Base-by-base conservation (phyloP, 2,329 filamentous ascomycete species). In the Trichoderma citrinoviride region DNA sequence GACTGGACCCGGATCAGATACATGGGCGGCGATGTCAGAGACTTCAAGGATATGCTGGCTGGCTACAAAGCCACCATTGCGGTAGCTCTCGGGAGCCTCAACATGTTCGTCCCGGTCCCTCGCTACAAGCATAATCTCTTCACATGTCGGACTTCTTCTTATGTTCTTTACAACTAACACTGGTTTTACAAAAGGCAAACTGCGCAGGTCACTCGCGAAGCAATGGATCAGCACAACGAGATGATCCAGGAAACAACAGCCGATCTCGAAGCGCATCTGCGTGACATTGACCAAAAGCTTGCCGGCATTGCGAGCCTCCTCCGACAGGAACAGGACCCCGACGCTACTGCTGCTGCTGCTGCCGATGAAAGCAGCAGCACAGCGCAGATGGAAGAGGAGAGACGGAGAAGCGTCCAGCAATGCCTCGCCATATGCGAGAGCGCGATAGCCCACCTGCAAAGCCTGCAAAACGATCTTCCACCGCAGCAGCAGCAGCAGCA, bases 1-100 rank as follows among this genome's bases (percentile, higher is more conserved):
- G 80, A 81, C 66, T 82, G 77, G 80, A 76, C 76, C 5, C 79
- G 73, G 67, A 67, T 82, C 46, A 76, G 68, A 66, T 82, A 80
- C 58, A 79, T 80, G 75, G 77, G 76, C 33, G 74, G 78, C 49
- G 73, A 81, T 67, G 77, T 82, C 44, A 73, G 75, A 64, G 74
- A 72, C 49, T 82, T 82, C 55, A 75, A 71, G 54, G 67, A 73
- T 23, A 67, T 78, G 41, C 67, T 82, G 17, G 75, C 78, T 41
- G 76, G 74, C 40, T 81, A 81, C 66, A 81, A 80, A 52, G 62
- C 70, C 7, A 71, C 69, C 7, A 72, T 71, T 29, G 52, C 53
- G 27, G 69, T 72, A 44, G 69, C 70, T 7, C 53, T 72, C 5
- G 68, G 67, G 14, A 67, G 70, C 41, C 67, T 68, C 21, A 70